Evolutionary conservation across 2,329 filamentous ascomycete genomes (phyloP), one percentile per base, ranked within the genome.

Genomic region (Neonectria neomacrospora): DNA sequence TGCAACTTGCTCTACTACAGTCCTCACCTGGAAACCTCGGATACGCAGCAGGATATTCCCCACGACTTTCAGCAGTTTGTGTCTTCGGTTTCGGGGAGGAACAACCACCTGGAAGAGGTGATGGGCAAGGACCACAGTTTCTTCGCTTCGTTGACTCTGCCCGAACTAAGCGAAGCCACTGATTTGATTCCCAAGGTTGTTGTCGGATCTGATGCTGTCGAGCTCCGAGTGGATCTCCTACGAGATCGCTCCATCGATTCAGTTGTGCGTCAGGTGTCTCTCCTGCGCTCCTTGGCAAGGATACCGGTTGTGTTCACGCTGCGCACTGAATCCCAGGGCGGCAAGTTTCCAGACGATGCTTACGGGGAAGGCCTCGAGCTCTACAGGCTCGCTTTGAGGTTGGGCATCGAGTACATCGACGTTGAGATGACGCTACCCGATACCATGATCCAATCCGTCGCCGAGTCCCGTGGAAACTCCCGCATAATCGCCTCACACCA

Each of bases 401-500:
- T 96, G 77, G 95, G 93, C 9, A 89, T 94, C 45, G 96, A 99
- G 76, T 99, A 96, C 75, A 85, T 99, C 23, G 96, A 99, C 76
- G 82, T 98, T 8, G 96, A 99, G 77, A 91, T 98, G 79, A 91
- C 92, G 0, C 91, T 94, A 77, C 91, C 94, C 0, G 88, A 93
- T 54, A 82, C 89, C n/a, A 82, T 96, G 34, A 84, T 97, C 30
- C 86, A 90, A 48, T 82, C 86, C 14, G 84, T 97, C 4, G 84
- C 87, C 0, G 87, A 90, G 58, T 78, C 78, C 6, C 91, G 92
- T 76, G 90, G 90, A 2, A 85, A 86, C 67, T 93, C 93, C 1
- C 91, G 89, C 65, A 92, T 99, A 74, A 97, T 99, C 71, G 94
- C 95, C 9, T 99, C 96, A 0, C 95, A 99, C 76, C 96, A 99